Evolutionary conservation across 495 filamentous ascomycete genomes (phyloP), one percentile per base, ranked within the genome.

Genomic region (Hypoxylon subgilvum): DNA sequence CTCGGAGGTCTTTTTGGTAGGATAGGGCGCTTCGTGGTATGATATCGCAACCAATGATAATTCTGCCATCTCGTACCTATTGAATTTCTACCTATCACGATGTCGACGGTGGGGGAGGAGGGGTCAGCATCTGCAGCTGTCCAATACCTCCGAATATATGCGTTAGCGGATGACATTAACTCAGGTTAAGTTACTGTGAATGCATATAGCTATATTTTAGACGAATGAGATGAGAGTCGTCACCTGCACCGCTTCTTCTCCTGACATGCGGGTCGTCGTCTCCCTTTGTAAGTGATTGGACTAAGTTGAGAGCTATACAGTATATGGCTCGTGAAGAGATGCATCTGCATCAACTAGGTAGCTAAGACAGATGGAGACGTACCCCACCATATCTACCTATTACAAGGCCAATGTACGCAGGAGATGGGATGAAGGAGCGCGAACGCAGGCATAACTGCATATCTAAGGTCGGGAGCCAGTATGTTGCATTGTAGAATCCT

Each of bases 71-170:
- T 40, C 13, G 18, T 58, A 54, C 44, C 54, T 54, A 40, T 18
- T 50, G 32, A 51, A 50, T 64, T 64, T 54, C 48, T 58, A 54
- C 61, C 61, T 64, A 64, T 64, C 61, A 64, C 43, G 13, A 40
- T 51, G 43, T 4, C 34, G 10, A n/a, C 14, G 19, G 52, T 63
- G 60, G 52, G 42, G 53, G 54, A 13, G 39, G 32, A 51, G 49
- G 44, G 49, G 19, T 21, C 8, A 32, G 23, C 54, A 58, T 58
- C 49, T 58, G 54, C 61, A 55, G 48, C 61, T 58, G 27, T 50
- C 61, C 49, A 58, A 54, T 58, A 54, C 50, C 53, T 55, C 49
- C 61, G 53, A 54, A 16, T 35, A 9, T 22, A 41, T 43, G 52
- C 41, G 49, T 52, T 36, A 39, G 23, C 16, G 25, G 19, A 35